Conservation (phyloP, 768 basidiomycete genomes). For the Lepiota brunneoincarnata region DNA sequence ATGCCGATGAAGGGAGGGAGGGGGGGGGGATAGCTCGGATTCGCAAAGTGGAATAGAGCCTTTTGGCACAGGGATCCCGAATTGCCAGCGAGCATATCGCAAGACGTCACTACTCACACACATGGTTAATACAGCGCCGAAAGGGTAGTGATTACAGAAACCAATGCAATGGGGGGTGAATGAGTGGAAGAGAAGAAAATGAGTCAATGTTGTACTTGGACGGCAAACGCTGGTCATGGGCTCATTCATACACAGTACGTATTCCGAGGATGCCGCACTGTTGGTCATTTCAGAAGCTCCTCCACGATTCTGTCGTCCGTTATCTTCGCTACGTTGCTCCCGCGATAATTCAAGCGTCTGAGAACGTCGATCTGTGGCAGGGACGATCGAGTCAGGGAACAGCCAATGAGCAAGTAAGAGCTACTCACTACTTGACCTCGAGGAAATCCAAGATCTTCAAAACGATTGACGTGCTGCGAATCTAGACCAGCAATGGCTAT, state of each 20-base stretch:
- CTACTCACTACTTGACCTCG: constrained; percentile 83
- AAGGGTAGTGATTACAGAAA: neutral
- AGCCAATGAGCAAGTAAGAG: neutral
- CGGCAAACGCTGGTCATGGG: neutral
- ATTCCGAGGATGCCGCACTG: no score
- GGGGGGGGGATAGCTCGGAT: neutral
- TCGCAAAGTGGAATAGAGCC: neutral
- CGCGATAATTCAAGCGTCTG: constrained; percentile 82
- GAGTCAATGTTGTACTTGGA: neutral
- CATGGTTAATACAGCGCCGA: constrained; percentile 1
- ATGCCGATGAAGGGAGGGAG: no score
- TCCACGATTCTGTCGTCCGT: constrained; percentile 83
- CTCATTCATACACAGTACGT: neutral
- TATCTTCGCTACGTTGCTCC: constrained; percentile 77
- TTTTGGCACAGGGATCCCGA: no score
- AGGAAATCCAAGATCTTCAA: constrained; percentile 81
- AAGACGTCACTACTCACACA: constrained; percentile 3
- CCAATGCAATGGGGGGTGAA: neutral
- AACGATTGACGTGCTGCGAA: constrained; percentile 78
- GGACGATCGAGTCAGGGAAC: constrained; percentile 6
- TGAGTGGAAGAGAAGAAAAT: neutral
- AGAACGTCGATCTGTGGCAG: constrained; percentile 79
- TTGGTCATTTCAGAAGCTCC: constrained; percentile 66
- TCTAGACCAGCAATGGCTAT: constrained; percentile 83
- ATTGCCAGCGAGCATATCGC: neutral